Evolutionary conservation across 345 rosid species (phyloP), one percentile per base, ranked within the genome.

Genomic region (Combretum micranthum): DNA sequence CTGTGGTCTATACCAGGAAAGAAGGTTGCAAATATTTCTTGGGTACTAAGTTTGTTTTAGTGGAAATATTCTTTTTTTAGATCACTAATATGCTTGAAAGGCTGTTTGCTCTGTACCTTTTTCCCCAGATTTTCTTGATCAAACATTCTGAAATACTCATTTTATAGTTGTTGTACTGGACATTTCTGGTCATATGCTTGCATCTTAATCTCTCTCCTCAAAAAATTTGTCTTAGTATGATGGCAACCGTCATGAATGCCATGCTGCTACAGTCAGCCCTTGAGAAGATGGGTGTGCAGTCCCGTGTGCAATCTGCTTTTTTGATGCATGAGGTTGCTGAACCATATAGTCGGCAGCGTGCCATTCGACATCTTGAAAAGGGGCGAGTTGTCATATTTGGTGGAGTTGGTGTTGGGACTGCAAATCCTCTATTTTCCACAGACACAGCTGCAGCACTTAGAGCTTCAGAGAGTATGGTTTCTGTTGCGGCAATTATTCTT

Each of bases 341-440:
- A 71, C 90, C 94, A 44, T 91, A 85, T 67, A 83, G 70, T 65
- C 80, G 90, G 67, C 90, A 76, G 62, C 78, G 75, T 46, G 96
- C 96, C 20, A 82, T 87, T 9, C 68, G 88, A 2, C 98, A 91
- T 79, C 84, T 91, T 20, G 96, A 88, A 62, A 91, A 91, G 68
- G 96, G 98, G 49, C 83, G 90, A 78, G 98, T 91, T 20, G 96
- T 91, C 55, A 79, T 91, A 69, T 88, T 91, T 66, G 96, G 98
- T 61, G 96, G 98, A 21, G 74, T 91, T 48, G 96, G 98, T 55
- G 86, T 90, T 42, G 87, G 86, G 25, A 72, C 83, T 63, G 98
- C 92, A 53, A 88, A 85, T 60, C 96, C 98, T 52, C 81, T 91
- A 56, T 88, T 91, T 70, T 79, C 92, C 17, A 83, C 98, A 15